phyloP scores from a whole-genome alignment of 2,329 filamentous ascomycete species.

The Lasiodiplodia gonubiensis region DNA sequence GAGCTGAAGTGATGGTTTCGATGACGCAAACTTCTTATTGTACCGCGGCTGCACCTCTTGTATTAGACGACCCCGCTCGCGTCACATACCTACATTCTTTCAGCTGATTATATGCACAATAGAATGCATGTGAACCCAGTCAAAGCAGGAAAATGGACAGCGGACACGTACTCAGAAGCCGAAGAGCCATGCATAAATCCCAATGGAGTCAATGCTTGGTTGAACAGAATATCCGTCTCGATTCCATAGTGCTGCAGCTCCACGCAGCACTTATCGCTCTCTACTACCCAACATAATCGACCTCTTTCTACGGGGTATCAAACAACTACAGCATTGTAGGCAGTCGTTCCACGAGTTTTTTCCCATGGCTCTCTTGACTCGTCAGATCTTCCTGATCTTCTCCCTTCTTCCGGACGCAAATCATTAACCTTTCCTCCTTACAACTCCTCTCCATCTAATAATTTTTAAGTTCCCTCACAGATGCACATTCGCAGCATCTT shows the following conservation, averaged over 20 bases:
- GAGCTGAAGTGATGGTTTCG: constrained; percentile 10
- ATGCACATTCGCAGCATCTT: background rate
- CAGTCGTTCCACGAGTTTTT: background rate
- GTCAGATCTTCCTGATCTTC: background rate
- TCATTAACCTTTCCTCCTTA: background rate
- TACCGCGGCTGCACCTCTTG: too few relatives aligned
- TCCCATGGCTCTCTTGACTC: background rate
- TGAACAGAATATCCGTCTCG: background rate
- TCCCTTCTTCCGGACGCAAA: background rate
- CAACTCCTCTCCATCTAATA: background rate
- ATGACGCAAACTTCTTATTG: too few relatives aligned
- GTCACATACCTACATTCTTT: too few relatives aligned
- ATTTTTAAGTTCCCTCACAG: background rate
- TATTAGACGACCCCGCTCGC: too few relatives aligned
- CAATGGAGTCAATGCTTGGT: background rate
- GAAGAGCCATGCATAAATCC: background rate
- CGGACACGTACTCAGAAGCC: background rate
- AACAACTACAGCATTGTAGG: constrained; percentile 6
- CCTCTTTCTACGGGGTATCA: constrained; percentile 22
- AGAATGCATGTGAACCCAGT: too few relatives aligned
- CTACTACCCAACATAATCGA: constrained; percentile 1
- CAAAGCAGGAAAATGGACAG: too few relatives aligned
- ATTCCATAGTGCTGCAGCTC: background rate
- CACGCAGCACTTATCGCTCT: background rate
- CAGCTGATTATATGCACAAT: too few relatives aligned